A percentile compares a stretch with the other conserved stretches of the same genome.
phyloP scores from a whole-genome alignment of 495 filamentous ascomycete genomes.

The Cladorrhinum samala region DNA sequence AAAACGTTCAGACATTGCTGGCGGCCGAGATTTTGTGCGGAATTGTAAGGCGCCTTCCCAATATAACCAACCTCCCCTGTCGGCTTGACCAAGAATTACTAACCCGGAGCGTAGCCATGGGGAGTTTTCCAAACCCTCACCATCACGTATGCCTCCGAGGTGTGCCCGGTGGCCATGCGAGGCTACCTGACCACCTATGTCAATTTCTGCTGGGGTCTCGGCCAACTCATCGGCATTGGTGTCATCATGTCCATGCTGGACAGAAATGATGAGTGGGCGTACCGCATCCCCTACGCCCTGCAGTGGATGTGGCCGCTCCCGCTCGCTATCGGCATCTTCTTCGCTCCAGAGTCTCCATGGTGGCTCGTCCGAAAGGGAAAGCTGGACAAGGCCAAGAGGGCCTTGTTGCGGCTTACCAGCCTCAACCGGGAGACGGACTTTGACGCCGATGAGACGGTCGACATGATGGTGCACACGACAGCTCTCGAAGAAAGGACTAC shows the following conservation, averaged over 20 bases:
- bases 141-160: constrained; percentile 76
- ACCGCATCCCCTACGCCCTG: constrained; percentile 60
- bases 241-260: constrained; percentile 62
- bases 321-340: constrained; percentile 60
- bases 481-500: constrained; percentile 68
- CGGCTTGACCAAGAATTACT: too few species aligned
- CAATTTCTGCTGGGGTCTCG: constrained; percentile 77
- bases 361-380: constrained; percentile 72
- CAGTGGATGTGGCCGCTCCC: constrained; percentile 87
- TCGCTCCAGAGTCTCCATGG: constrained; percentile 76
- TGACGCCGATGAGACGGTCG: constrained; percentile 66
- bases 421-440: constrained; percentile 52
- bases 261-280: constrained; percentile 51
- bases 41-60: constrained; percentile 37
- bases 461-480: constrained; percentile 82
- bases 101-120: constrained; percentile 54
- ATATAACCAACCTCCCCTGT: too few species aligned
- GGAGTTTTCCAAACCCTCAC: constrained; percentile 75
- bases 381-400: constrained; percentile 59
- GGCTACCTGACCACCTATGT: constrained; percentile 74
- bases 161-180: constrained; percentile 65
- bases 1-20: constrained; percentile 60
- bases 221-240: constrained; percentile 68
- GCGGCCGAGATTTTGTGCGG: constrained; percentile 72
- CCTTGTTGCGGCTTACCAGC: constrained; percentile 62